These are phyloP conservation scores for Teratosphaeria zuluensis DNA, from an alignment of 2,329 filamentous ascomycete species.

Conservation along the genomic window DNA sequence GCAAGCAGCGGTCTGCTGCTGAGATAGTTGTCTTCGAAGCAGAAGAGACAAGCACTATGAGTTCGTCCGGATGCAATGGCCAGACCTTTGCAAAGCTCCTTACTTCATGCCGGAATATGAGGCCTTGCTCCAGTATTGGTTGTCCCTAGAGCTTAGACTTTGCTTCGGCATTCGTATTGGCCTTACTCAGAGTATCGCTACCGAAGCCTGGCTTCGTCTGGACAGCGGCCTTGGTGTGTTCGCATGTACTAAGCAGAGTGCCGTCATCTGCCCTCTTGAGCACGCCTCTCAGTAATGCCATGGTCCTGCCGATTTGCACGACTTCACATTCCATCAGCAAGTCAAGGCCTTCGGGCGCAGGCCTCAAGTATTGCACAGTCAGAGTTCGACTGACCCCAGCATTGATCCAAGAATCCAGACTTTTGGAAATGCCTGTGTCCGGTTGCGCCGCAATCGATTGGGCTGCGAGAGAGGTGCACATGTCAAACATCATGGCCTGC, in stretches of 20 bases:
- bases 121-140: too few species aligned
- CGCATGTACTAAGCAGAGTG: constrained; percentile 25
- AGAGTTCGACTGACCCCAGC: constrained; percentile 34
- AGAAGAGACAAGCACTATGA: neutral
- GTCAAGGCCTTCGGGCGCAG: constrained; percentile 31
- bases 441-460: constrained; percentile 15
- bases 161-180: neutral
- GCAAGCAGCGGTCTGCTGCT: neutral
- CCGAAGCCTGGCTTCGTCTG: constrained; percentile 9
- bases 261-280: constrained; percentile 30
- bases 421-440: neutral
- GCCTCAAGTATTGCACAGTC: constrained; percentile 38
- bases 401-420: constrained; percentile 31
- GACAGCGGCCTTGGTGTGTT: constrained; percentile 26
- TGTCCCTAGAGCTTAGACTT: neutral
- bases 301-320: constrained; percentile 33
- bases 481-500: constrained; percentile 43
- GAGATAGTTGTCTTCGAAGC: neutral
- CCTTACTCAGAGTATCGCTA: neutral
- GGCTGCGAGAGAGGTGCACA: constrained; percentile 36
- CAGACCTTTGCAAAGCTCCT: neutral
- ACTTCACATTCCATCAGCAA: constrained; percentile 36
- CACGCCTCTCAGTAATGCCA: constrained; percentile 30
- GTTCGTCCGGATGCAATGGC: neutral
- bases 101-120: neutral